Evolutionary conservation across 1,284 basidiomycete species (phyloP).

Genomic region (Ganoderma lingzhi): DNA sequence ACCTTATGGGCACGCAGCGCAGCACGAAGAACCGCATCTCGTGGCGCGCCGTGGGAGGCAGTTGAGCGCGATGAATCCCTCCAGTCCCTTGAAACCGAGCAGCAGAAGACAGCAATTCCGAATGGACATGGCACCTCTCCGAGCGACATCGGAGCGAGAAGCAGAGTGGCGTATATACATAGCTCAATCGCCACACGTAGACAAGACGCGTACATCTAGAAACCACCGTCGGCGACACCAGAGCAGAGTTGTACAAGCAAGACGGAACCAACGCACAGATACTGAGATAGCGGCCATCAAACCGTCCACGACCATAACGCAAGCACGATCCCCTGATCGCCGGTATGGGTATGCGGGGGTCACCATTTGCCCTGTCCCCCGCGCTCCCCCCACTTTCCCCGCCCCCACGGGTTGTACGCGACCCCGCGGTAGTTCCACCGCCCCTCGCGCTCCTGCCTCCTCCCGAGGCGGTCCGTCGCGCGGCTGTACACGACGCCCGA

Average conservation of each 20-base stretch:
- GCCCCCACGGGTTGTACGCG: slow-evolving; percentile 50
- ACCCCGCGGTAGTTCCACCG: slow-evolving; percentile 67
- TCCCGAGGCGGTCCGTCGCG: slow-evolving; percentile 53
- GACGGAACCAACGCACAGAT: not conserved
- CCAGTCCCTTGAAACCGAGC: not conserved
- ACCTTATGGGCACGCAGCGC: not conserved
- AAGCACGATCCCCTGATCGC: not conserved
- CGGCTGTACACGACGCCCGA: slow-evolving; percentile 45
- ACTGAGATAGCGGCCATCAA: not conserved
- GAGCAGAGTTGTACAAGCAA: not conserved
- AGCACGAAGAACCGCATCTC: not conserved
- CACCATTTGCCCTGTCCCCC: not conserved
- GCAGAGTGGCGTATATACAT: not conserved
- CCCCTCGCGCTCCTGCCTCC: slow-evolving; percentile 54
- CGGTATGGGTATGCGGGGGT: not conserved
- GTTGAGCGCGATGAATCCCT: not conserved
- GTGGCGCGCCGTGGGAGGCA: not conserved
- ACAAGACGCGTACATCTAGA: not conserved
- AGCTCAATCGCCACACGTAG: not conserved
- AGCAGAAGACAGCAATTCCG: slow-evolving; percentile 4
- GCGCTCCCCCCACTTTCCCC: slow-evolving; percentile 28
- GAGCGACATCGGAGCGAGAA: slow-evolving; percentile 1
- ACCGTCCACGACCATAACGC: not conserved
- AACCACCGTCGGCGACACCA: not conserved
- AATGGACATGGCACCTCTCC: slow-evolving; percentile 1